Base-by-base conservation (phyloP, 2,329 filamentous ascomycete species). In the Fusarium subtropicale region DNA sequence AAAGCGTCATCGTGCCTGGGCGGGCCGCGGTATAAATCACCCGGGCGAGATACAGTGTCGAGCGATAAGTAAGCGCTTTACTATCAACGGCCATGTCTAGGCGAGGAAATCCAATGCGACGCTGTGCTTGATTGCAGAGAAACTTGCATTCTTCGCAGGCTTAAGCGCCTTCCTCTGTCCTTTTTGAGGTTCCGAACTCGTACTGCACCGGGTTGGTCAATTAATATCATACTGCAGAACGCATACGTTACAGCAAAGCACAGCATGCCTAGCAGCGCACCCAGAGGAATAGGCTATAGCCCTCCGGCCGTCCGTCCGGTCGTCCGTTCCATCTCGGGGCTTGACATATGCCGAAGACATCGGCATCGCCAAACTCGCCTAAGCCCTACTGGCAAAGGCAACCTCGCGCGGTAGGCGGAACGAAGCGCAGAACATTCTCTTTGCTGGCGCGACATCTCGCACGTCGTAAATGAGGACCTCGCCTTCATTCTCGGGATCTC, bases 401-500 rank as follows among this genome's bases (percentile, higher is more conserved):
- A 97, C 92, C 73, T 92, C 89, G 34, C 84, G 81, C 3, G 96
- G 96, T 64, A 99, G 77, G 66, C 94, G 88, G 81, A 99, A 98
- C 71, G 90, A 97, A 31, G 93, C 95, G 79, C 96, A 98, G 79
- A 95, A 98, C 94, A 97, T 97, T 76, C 91, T 88, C 85, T 99
- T 99, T 76, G 93, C 91, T 7, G 96, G 96, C 61, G 94, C 92
- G 57, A 99, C 96, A 71, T 97, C 90, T 69, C 96, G 87, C 34
- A 98, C 93, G 62, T 92, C 88, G 63, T 88, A 81, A 67, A 93
- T 87, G 1, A 81, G 81, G 38, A 88, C 81, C 72, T 87, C 80
- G 8, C 82, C 81, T 48, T 84, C 80, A 30, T 78, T 77, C 56
- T 84, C 81, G 28, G 80, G 79, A 60, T 87, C 82, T 15, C 82